Conservation (phyloP, 352 stramenopile genomes). For the Globisporangium splendens region DNA sequence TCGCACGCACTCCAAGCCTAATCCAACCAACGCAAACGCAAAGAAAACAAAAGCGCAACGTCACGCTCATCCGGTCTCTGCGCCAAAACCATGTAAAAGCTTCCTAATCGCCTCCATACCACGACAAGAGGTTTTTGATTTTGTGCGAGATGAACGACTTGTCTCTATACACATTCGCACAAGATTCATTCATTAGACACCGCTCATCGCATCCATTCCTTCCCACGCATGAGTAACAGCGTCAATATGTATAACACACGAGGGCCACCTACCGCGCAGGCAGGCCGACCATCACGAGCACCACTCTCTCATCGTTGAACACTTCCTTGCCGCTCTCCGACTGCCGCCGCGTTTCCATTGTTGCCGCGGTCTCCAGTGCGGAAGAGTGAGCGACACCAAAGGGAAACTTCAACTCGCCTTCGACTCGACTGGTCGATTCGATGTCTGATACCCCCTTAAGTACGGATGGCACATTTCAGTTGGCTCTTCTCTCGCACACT, state of each 20-base stretch:
- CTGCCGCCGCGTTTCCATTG: neutral
- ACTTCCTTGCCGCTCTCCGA: conserved; percentile 25
- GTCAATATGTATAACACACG: neutral
- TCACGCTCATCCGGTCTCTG: neutral
- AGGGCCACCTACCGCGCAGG: conserved; percentile 56
- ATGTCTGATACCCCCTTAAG: neutral
- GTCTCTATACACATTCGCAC: conserved; percentile 27
- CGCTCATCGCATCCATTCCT: too few relatives aligned
- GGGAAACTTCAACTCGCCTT: neutral
- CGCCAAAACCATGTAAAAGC: neutral
- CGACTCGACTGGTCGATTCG: neutral
- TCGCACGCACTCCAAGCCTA: conserved; percentile 38
- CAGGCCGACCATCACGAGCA: conserved; percentile 90
- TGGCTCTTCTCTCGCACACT: neutral
- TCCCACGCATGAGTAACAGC: too few relatives aligned
- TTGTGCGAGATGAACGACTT: conserved; percentile 92
- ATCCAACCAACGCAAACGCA: neutral
- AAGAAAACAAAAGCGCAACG: neutral
- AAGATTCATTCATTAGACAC: too few relatives aligned
- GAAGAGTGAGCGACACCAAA: neutral
- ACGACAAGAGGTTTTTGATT: conserved; percentile 48
- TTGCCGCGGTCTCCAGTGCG: neutral
- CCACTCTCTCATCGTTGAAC: conserved; percentile 80
- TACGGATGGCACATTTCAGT: neutral
- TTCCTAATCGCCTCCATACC: conserved; percentile 11